These are phyloP conservation scores for Pseudomonodictys pantanalensis DNA, from an alignment of 495 filamentous ascomycete species.

Conservation along the genomic window DNA sequence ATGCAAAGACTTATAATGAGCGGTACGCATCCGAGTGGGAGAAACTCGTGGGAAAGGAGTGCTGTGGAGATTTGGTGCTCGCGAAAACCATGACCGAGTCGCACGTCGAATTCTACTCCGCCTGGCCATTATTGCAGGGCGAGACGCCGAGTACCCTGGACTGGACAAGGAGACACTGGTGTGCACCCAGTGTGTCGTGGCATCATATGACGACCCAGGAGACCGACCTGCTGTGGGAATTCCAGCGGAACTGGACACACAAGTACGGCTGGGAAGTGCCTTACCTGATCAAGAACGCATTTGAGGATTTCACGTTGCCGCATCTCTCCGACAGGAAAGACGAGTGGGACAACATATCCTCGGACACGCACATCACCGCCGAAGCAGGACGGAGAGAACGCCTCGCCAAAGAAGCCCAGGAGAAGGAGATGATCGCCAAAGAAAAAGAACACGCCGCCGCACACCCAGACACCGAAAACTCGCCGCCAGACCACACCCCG, in stretches of 20 bases:
- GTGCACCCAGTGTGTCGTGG: constrained; percentile 58
- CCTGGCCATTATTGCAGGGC: constrained; percentile 57
- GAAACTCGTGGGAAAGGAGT: constrained; percentile 52
- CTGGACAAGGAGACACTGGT: constrained; percentile 56
- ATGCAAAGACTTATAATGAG: constrained; percentile 46
- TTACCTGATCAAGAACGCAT: constrained; percentile 36
- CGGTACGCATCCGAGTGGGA: constrained; percentile 46
- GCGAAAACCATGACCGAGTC: constrained; percentile 56
- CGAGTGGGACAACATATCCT: constrained; percentile 40
- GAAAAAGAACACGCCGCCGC: background rate
- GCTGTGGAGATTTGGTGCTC: constrained; percentile 69
- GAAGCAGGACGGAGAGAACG: background rate
- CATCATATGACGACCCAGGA: constrained; percentile 57
- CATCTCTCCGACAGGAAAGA: constrained; percentile 29
- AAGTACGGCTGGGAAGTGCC: constrained; percentile 35
- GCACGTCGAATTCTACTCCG: constrained; percentile 49
- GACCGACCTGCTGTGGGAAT: constrained; percentile 53
- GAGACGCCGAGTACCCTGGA: constrained; percentile 52
- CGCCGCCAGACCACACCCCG: background rate
- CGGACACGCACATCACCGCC: constrained; percentile 25
- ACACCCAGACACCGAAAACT: background rate
- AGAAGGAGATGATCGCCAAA: background rate
- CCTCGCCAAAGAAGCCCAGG: background rate
- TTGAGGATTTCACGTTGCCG: constrained; percentile 34
- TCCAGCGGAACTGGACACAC: constrained; percentile 36